Percentiles rank a stretch among this genome's conserved stretches.
These are phyloP conservation scores for Novakomyces olei DNA, from an alignment of 805 yeast species.

Conservation along the genomic window DNA sequence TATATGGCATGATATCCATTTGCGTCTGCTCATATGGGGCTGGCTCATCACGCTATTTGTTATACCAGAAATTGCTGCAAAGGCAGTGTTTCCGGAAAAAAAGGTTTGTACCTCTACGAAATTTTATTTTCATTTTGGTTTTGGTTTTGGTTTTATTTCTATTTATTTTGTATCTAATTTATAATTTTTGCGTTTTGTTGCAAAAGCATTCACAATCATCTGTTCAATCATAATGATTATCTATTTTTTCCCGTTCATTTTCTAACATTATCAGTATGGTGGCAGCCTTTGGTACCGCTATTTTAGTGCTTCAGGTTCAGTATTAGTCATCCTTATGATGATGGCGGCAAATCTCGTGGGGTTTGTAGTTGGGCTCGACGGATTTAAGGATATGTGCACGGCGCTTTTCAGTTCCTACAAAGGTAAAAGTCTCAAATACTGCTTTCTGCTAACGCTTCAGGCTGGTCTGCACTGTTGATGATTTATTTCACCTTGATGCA, in stretches of 20 bases:
- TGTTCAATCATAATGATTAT: too few species aligned
- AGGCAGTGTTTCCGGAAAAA: conserved; percentile 19
- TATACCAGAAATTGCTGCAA: conserved; percentile 59
- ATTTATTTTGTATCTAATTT: not conserved
- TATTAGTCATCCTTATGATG: conserved; percentile 87
- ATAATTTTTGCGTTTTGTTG: too few species aligned
- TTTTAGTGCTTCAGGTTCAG: conserved; percentile 71
- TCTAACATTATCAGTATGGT: too few species aligned
- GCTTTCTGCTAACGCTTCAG: not conserved
- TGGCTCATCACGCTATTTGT: conserved; percentile 78
- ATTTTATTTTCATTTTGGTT: not conserved
- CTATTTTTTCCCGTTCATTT: too few species aligned
- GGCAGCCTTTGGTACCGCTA: conserved; percentile 64
- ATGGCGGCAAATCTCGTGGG: conserved; percentile 91
- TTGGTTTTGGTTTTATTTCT: conserved; percentile 1
- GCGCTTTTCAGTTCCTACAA: conserved; percentile 51
- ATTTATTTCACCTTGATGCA: conserved; percentile 69
- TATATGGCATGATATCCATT: conserved; percentile 91
- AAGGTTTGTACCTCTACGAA: conserved; percentile 5
- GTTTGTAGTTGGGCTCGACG: conserved; percentile 80
- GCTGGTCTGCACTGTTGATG: conserved; percentile 31
- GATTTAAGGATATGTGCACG: conserved; percentile 38
- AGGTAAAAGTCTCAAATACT: conserved; percentile 21
- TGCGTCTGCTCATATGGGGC: conserved; percentile 79
- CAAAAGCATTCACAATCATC: too few species aligned